phyloP scores from a whole-genome alignment of 441 rosid species.

The Populus tomentosa region DNA sequence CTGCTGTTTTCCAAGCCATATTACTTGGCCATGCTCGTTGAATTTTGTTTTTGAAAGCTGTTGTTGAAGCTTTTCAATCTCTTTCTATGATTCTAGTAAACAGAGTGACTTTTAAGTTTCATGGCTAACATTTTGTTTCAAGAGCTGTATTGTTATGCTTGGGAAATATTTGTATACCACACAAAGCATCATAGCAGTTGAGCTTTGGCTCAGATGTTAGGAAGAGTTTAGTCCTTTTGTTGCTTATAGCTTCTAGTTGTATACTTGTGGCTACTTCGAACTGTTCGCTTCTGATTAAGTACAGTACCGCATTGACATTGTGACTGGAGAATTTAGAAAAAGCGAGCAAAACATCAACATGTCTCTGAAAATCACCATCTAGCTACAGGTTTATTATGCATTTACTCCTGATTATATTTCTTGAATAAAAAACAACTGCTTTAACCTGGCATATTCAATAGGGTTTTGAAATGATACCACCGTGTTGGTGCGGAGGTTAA shows the following conservation, averaged over 20 bases:
- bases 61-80: neutral
- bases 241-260: neutral
- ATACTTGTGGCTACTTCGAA: neutral
- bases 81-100: neutral
- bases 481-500: neutral
- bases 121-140: neutral
- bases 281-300: neutral
- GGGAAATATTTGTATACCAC: neutral
- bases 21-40: neutral
- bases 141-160: neutral
- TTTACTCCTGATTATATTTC: neutral
- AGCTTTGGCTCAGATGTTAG: neutral
- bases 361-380: neutral
- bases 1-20: neutral
- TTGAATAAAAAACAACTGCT: neutral
- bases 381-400: neutral
- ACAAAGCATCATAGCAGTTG: neutral
- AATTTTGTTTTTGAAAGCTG: neutral
- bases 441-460: neutral
- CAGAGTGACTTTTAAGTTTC: neutral
- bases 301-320: neutral
- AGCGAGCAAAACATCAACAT: neutral
- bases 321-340: neutral
- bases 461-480: neutral
- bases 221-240: neutral